Evolutionary conservation across 2,329 filamentous ascomycete species (phyloP).

Genomic region (Claviceps arundinis): DNA sequence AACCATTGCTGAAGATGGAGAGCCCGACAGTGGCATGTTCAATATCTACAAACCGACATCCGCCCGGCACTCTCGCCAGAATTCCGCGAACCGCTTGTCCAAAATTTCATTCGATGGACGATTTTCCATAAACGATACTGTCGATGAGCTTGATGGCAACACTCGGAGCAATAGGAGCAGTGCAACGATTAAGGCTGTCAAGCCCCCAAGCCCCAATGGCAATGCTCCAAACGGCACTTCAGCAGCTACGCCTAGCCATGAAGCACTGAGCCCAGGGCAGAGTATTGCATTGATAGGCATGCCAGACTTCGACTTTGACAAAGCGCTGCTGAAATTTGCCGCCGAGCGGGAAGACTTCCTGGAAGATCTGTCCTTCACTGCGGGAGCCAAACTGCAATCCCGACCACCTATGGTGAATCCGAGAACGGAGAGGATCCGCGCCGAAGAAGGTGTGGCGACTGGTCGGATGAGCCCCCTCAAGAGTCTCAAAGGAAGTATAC

Average conservation of each 20-base stretch:
- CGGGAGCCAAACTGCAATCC: conserved; percentile 62
- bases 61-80: conserved; percentile 48
- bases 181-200: conserved; percentile 43
- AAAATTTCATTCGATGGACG: conserved; percentile 37
- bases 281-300: conserved; percentile 13
- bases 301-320: conserved; percentile 80
- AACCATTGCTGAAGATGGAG: conserved; percentile 51
- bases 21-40: conserved; percentile 32
- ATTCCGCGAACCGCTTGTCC: conserved; percentile 44
- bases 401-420: conserved; percentile 63
- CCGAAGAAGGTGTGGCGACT: conserved; percentile 48
- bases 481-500: conserved; percentile 68
- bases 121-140: conserved; percentile 37
- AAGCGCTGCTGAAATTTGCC: conserved; percentile 85
- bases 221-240: conserved; percentile 14
- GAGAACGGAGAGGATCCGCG: conserved; percentile 67
- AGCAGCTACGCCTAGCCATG: conserved; percentile 5
- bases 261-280: not conserved
- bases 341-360: conserved; percentile 89
- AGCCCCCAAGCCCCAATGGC: conserved; percentile 16
- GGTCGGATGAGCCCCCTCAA: conserved; percentile 42
- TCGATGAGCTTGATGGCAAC: conserved; percentile 45
- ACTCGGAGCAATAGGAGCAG: conserved; percentile 53
- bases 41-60: conserved; percentile 16
- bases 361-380: conserved; percentile 79